Base-by-base conservation (phyloP, 2,329 filamentous ascomycete species). In the Fusarium dimerum region DNA sequence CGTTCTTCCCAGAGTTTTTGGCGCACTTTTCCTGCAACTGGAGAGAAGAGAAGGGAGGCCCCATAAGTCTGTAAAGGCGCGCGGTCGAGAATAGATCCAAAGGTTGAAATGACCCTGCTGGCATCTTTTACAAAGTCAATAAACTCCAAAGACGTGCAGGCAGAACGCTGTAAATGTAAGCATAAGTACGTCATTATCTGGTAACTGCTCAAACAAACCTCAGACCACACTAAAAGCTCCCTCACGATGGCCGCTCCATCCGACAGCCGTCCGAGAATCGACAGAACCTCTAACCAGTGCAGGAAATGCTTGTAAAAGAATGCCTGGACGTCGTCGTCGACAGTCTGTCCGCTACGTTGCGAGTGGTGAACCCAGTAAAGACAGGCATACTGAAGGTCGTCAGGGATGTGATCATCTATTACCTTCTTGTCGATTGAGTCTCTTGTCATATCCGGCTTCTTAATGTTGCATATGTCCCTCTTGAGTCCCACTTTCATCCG, bases 371-470 rank as follows among this genome's bases (percentile, higher is more conserved):
- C 13, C 49, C 49, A 51, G 30, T 51, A 40, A 13, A 40, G 13
- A 26, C 49, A 47, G 6, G 49, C 38, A 43, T 51, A 51, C 20
- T 43, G 9, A 20, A 51, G 34, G 8, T 51, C 49, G 17, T 12
- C 16, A 32, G 43, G 44, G 36, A 46, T 40, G 10, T 5, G 9
- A 3, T 39, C 13, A 6, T 10, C 32, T 26, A 46, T 18, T 7
- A 11, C 26, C 26, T 30, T n/a, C 32, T 9, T 15, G 7, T 9
- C 16, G 7, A n/a, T 46, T 4, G 8, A 12, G 17, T 40, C 15
- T 12, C 16, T 12, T 46, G n/a, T 4, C 6, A 15, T 39, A 17
- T 9, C 9, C 17, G 20, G 29, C 3, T 38, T 26, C 9, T 2
- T 1, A 10, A 43, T n/a, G 10, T 29, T 30, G 39, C 49, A 47